A percentile compares a stretch with the other conserved stretches of the same genome.
Conservation (phyloP, 2,329 filamentous ascomycete genomes). For the Trematosphaeria pertusa region DNA sequence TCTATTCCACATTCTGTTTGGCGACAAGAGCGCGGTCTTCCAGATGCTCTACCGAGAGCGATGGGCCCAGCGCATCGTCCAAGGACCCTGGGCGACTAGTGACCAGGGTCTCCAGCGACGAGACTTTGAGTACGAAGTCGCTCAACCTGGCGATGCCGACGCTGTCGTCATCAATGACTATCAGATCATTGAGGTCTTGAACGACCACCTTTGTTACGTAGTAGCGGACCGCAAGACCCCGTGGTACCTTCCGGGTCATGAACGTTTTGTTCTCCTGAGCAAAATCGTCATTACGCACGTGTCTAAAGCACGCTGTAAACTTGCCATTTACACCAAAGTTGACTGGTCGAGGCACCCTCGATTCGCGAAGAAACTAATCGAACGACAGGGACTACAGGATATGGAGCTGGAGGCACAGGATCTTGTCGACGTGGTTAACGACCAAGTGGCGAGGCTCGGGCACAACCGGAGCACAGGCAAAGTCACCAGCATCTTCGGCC, state of each 20-base stretch:
- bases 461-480: constrained; percentile 76
- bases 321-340: constrained; percentile 86
- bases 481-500: constrained; percentile 80
- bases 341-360: constrained; percentile 74
- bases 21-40: constrained; percentile 94
- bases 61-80: constrained; percentile 65
- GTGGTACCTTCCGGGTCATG: constrained; percentile 86
- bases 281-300: constrained; percentile 95
- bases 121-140: constrained; percentile 81
- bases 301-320: constrained; percentile 89
- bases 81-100: constrained; percentile 80
- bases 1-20: constrained; percentile 94
- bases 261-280: constrained; percentile 80
- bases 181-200: constrained; percentile 78
- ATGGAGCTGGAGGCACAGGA: constrained; percentile 75
- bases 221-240: constrained; percentile 69
- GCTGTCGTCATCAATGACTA: constrained; percentile 71
- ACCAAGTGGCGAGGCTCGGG: constrained; percentile 78
- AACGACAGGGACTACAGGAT: constrained; percentile 75
- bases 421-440: constrained; percentile 75
- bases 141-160: constrained; percentile 50
- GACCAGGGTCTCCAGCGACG: constrained; percentile 76
- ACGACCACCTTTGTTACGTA: constrained; percentile 69
- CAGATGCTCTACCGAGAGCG: constrained; percentile 84
- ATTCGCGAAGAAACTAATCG: constrained; percentile 57